phyloP scores from a whole-genome alignment of 345 rosid species.

The Pseudoturritis turrita region DNA sequence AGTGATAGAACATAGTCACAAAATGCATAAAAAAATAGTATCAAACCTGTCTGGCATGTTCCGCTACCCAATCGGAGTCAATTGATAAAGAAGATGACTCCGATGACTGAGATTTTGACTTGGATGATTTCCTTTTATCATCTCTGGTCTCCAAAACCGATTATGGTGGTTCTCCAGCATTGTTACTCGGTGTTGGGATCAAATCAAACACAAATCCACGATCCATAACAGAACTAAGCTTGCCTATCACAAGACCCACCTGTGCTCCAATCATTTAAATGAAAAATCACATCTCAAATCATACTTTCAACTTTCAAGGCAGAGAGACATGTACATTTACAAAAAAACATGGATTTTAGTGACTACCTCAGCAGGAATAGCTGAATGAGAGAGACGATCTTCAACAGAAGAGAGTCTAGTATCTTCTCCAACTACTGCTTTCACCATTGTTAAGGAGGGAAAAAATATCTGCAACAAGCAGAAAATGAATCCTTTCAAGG shows the following conservation, averaged over 20 bases:
- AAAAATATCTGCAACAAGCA: neutral
- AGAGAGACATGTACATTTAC: neutral
- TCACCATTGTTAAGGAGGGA: no score
- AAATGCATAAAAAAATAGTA: neutral
- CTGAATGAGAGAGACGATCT: no score
- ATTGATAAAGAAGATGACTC: conserved; percentile 54
- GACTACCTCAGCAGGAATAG: no score
- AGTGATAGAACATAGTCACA: neutral
- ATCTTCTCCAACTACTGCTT: no score
- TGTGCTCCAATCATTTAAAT: conserved; percentile 3
- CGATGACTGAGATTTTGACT: no score
- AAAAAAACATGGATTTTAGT: neutral
- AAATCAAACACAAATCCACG: no score
- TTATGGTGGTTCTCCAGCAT: no score
- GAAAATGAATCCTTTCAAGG: neutral
- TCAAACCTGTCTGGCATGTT: conserved; percentile 84
- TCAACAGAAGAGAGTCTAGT: no score
- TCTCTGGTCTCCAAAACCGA: no score
- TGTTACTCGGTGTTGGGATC: no score
- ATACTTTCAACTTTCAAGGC: neutral
- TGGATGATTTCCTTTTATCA: no score
- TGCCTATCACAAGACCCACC: conserved; percentile 91
- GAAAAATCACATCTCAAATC: neutral
- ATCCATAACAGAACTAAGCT: no score
- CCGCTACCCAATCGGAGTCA: conserved; percentile 85